Percentiles rank a stretch among this genome's conserved stretches.
Evolutionary conservation across 805 yeast species (phyloP).

Genomic region (Pichia rugopelliculosa): DNA sequence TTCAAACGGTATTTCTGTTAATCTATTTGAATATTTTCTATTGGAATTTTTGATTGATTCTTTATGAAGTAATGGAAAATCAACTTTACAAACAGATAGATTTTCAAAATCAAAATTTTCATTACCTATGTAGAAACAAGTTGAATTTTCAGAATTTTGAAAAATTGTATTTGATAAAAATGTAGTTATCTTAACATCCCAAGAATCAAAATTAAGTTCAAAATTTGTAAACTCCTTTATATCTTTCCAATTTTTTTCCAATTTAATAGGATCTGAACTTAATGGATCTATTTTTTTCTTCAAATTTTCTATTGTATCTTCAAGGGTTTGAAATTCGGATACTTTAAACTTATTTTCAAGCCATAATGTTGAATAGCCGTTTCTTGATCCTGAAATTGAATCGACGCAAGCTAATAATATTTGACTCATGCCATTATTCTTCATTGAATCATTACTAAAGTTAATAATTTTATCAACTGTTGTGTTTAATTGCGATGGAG

Average conservation of each 20-base stretch:
- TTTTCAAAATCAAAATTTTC: constrained; percentile 2
- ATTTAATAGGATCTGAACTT: constrained; percentile 15
- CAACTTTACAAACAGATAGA: background rate
- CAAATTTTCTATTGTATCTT: constrained; percentile 4
- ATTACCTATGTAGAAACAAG: constrained; percentile 19
- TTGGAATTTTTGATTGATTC: background rate
- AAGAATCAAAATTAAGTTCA: constrained; percentile 3
- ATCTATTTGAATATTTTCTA: constrained; percentile 5
- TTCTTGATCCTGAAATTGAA: constrained; percentile 19
- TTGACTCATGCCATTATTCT: constrained; percentile 9
- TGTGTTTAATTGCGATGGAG: constrained; percentile 23
- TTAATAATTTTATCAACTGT: constrained; percentile 13
- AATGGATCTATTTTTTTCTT: constrained; percentile 8
- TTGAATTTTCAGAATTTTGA: constrained; percentile 18
- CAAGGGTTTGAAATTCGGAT: constrained; percentile 8
- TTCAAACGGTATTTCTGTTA: constrained; percentile 13
- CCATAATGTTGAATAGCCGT: constrained; percentile 26
- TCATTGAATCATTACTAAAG: constrained; percentile 1
- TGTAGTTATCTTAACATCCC: background rate
- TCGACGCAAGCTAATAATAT: constrained; percentile 24
- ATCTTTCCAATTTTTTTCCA: constrained; percentile 18
- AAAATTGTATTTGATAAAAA: constrained; percentile 24
- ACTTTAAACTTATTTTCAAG: constrained; percentile 14
- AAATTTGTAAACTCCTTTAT: constrained; percentile 4
- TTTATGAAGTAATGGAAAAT: background rate